Conservation (phyloP, 768 basidiomycete genomes). For the Botryobasidium botryosum region DNA sequence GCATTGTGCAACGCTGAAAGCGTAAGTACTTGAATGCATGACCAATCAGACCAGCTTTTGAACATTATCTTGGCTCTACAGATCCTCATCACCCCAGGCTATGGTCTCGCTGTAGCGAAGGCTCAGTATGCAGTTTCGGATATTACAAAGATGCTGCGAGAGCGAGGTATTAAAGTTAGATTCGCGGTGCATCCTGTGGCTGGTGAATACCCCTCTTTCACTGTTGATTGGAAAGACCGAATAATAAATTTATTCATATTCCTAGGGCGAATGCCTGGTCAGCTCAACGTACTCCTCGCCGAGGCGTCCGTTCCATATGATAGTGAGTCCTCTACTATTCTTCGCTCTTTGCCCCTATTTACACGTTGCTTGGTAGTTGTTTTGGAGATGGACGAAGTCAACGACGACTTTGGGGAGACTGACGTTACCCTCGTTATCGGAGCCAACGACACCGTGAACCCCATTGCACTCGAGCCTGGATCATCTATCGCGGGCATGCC, state of each 20-base stretch:
- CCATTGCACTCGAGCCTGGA: slow-evolving; percentile 72
- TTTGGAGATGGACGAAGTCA: slow-evolving; percentile 88
- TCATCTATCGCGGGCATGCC: slow-evolving; percentile 88
- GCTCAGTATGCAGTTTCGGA: slow-evolving; percentile 65
- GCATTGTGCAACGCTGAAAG: slow-evolving; percentile 61
- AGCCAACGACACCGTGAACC: slow-evolving; percentile 86
- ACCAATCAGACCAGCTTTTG: too few relatives aligned
- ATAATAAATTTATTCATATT: neutral
- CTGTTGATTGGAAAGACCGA: neutral
- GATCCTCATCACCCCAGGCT: slow-evolving; percentile 51
- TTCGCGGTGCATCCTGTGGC: slow-evolving; percentile 56
- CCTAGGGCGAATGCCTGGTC: slow-evolving; percentile 61
- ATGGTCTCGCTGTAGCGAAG: slow-evolving; percentile 87
- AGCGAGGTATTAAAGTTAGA: slow-evolving; percentile 54
- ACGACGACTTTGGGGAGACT: slow-evolving; percentile 77
- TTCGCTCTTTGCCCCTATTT: neutral
- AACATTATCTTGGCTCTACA: too few relatives aligned
- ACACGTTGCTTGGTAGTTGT: slow-evolving; percentile 36
- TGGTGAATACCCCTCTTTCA: too few relatives aligned
- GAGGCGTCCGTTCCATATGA: slow-evolving; percentile 86
- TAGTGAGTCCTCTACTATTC: slow-evolving; percentile 29
- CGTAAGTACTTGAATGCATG: too few relatives aligned
- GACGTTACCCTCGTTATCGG: slow-evolving; percentile 86
- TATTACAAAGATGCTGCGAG: slow-evolving; percentile 52
- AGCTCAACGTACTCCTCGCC: slow-evolving; percentile 82